These are phyloP conservation scores for Diaporthe velutina DNA, from an alignment of 2,329 filamentous ascomycete species.

Conservation along the genomic window DNA sequence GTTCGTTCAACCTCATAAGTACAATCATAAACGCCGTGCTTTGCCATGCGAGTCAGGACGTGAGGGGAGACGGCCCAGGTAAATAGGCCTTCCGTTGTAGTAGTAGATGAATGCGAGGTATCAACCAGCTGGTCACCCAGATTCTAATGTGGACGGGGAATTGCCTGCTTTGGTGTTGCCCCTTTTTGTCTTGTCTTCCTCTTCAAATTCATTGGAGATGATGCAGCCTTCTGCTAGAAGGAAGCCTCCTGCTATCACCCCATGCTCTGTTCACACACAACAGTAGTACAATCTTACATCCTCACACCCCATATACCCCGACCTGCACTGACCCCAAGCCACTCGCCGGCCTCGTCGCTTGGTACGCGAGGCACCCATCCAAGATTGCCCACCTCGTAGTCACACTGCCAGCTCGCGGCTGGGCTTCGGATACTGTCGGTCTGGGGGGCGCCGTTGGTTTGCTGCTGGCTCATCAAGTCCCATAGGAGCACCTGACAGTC, in stretches of 20 bases:
- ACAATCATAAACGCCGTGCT: slow-evolving; percentile 38
- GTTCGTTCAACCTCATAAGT: slow-evolving; percentile 30
- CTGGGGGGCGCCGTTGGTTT: slow-evolving; percentile 63
- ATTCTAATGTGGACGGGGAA: slow-evolving; percentile 28
- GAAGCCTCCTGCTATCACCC: neutral
- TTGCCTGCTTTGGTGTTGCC: slow-evolving; percentile 25
- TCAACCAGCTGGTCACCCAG: slow-evolving; percentile 33
- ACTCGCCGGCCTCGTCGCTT: slow-evolving; percentile 80
- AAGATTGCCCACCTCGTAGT: slow-evolving; percentile 88
- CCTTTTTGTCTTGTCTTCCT: slow-evolving; percentile 14
- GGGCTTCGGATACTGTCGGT: slow-evolving; percentile 74
- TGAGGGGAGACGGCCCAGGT: neutral
- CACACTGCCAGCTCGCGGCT: slow-evolving; percentile 84
- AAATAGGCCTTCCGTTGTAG: slow-evolving; percentile 7
- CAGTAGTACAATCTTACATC: slow-evolving; percentile 30
- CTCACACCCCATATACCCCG: slow-evolving; percentile 84
- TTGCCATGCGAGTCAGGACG: slow-evolving; percentile 35
- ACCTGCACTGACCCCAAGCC: slow-evolving; percentile 86
- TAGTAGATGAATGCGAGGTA: slow-evolving; percentile 12
- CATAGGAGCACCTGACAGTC: slow-evolving; percentile 93
- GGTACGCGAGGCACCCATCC: slow-evolving; percentile 84
- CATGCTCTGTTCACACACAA: neutral
- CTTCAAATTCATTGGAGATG: slow-evolving; percentile 5
- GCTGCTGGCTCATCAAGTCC: slow-evolving; percentile 81
- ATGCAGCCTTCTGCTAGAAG: neutral